Evolutionary conservation across 805 yeast genomes (phyloP), one percentile per base, ranked within the genome.

Genomic region (Kregervanrija pseudodelftensis): DNA sequence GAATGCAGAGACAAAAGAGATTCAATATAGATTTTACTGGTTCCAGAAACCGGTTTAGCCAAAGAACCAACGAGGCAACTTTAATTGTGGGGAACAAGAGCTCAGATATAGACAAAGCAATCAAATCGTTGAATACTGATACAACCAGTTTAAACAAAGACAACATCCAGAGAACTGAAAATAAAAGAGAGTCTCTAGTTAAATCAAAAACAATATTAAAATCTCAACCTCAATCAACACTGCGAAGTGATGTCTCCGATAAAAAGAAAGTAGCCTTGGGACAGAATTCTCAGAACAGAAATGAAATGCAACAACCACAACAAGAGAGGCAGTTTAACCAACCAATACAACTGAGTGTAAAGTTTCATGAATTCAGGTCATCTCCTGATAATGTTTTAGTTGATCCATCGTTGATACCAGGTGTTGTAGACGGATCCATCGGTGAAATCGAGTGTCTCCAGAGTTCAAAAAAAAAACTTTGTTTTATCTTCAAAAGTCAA

Each of bases 371-470:
- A 49, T 53, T 75, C 4, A 64, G 86, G 17, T 68, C 74, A 0
- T 76, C 80, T 1, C 37, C 66, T 1, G 80, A 79, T 33, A 77
- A 76, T 33, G 85, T 89, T 2, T 60, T 83, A 39, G 56, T 89
- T 1, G 90, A 87, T 56, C 62, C 80, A 14, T 56, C 67, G 0
- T 65, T 77, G 3, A 51, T 86, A 0, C 83, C 86, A 0, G 84
- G 82, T 1, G 76, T 85, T 1, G 67, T 68, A 43, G 79, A 72
- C n/a, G 96, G 95, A 13, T 86, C 84, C 55, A 63, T 86, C 8
- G 90, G 87, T 16, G 95, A 87, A 59, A 55, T 85, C 37, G 74
- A 69, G 49, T 72, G 80, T 30, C 68, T 74, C 3, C 61, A 59
- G 36, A 63, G 64, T 4, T 47, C 56, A 1, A 45, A 56, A 5